A percentile compares a stretch with the other conserved stretches of the same genome.
phyloP scores from a whole-genome alignment of 2,329 filamentous ascomycete species.

The Sclerotinia spermophila region DNA sequence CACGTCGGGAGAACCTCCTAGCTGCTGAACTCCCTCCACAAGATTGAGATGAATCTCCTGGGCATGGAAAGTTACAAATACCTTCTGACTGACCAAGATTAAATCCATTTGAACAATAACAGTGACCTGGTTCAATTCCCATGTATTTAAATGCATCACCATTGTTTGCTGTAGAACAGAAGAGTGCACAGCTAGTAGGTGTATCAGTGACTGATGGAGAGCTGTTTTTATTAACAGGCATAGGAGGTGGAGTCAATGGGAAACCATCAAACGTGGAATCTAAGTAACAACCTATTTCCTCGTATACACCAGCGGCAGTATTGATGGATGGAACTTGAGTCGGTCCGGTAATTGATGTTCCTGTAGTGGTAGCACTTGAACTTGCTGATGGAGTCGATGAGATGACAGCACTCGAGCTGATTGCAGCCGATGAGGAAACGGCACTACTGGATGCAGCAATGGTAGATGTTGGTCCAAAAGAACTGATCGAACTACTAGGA shows the following conservation, averaged over 20 bases:
- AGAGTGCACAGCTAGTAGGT: neutral
- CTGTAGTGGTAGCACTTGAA: conserved; percentile 2
- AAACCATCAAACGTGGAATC: neutral
- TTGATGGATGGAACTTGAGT: neutral
- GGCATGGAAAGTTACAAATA: conserved; percentile 5
- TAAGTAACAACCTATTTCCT: neutral
- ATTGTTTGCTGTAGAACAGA: neutral
- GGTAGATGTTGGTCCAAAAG: neutral
- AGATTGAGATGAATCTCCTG: conserved; percentile 1
- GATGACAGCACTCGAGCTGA: neutral
- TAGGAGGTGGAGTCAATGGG: conserved; percentile 9
- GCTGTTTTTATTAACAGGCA: neutral
- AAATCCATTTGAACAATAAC: conserved; percentile 12
- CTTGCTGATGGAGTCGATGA: neutral
- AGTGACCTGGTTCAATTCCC: conserved; percentile 4
- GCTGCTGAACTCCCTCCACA: conserved; percentile 3
- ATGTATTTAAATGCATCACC: neutral
- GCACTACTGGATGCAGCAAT: neutral
- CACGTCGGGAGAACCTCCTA: neutral
- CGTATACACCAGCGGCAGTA: neutral
- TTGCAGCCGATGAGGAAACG: neutral
- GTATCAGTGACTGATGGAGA: neutral
- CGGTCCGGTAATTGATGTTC: neutral
- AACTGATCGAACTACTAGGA: neutral
- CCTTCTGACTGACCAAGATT: neutral